phyloP scores from a whole-genome alignment of 2,329 filamentous ascomycete species.

The Neonectria sp. region DNA sequence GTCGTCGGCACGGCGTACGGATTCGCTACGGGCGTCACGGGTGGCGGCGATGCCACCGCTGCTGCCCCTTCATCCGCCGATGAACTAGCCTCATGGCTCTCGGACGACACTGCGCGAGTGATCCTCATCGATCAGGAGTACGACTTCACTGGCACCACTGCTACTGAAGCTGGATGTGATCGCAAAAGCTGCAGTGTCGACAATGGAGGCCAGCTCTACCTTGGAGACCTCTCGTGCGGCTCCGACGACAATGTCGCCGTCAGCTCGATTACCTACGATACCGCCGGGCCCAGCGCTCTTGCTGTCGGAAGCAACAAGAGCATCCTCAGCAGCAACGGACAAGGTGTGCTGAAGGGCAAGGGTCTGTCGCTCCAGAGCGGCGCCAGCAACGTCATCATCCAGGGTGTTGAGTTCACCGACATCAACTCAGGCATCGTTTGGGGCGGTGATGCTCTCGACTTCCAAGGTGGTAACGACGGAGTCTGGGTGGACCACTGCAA shows the following conservation, averaged over 20 bases:
- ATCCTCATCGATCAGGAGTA: slow-evolving; percentile 47
- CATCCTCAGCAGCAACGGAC: slow-evolving; percentile 43
- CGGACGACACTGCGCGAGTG: slow-evolving; percentile 46
- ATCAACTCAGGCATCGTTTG: slow-evolving; percentile 57
- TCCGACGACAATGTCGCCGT: slow-evolving; percentile 41
- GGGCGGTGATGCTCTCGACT: slow-evolving; percentile 56
- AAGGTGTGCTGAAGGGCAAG: slow-evolving; percentile 53
- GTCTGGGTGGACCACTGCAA: slow-evolving; percentile 55
- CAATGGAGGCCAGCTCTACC: slow-evolving; percentile 49
- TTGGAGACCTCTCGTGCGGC: slow-evolving; percentile 48
- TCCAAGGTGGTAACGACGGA: slow-evolving; percentile 50
- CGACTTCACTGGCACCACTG: slow-evolving; percentile 46
- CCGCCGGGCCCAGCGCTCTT: slow-evolving; percentile 42
- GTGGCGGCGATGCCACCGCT: slow-evolving; percentile 64
- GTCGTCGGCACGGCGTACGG: slow-evolving; percentile 50
- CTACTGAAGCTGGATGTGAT: slow-evolving; percentile 45
- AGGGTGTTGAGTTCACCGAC: slow-evolving; percentile 63
- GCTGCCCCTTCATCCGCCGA: slow-evolving; percentile 59
- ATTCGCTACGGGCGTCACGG: slow-evolving; percentile 61
- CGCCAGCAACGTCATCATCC: slow-evolving; percentile 66
- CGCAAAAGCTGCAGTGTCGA: slow-evolving; percentile 48
- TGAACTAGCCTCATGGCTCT: slow-evolving; percentile 56
- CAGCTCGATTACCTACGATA: slow-evolving; percentile 48
- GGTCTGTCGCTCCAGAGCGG: slow-evolving; percentile 60
- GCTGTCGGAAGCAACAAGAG: slow-evolving; percentile 50